phyloP scores from a whole-genome alignment of 2,329 filamentous ascomycete species.

The Bertia moriformis region DNA sequence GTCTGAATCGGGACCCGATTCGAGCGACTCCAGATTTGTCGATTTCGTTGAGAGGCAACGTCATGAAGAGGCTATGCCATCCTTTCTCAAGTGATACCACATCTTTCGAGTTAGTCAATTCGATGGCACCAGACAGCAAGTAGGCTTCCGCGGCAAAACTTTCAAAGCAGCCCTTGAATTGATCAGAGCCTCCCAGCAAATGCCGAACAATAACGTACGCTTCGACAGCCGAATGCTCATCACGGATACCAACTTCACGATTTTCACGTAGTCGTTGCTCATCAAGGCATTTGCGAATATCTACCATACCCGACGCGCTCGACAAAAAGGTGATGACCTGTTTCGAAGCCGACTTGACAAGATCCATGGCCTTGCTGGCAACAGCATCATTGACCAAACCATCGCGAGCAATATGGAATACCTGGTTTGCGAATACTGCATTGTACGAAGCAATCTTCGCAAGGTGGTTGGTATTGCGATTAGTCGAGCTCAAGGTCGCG shows the following conservation, averaged over 20 bases:
- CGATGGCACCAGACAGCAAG: conserved; percentile 15
- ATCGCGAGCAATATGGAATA: background rate
- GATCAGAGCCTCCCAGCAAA: conserved; percentile 15
- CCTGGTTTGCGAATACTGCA: background rate
- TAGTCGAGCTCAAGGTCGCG: background rate
- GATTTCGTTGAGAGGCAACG: conserved; percentile 36
- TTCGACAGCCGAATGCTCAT: conserved; percentile 24
- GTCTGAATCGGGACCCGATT: conserved; percentile 20
- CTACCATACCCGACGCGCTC: background rate
- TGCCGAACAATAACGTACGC: conserved; percentile 29
- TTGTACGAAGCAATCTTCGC: background rate
- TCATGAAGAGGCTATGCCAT: conserved; percentile 29
- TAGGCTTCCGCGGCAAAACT: conserved; percentile 19
- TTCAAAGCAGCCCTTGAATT: conserved; percentile 21
- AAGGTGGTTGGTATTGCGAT: background rate
- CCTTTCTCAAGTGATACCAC: conserved; percentile 15
- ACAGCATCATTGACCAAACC: background rate
- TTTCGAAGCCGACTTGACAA: background rate
- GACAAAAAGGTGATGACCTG: background rate
- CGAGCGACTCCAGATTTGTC: conserved; percentile 29
- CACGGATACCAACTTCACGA: conserved; percentile 30
- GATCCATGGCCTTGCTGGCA: background rate
- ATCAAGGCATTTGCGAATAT: background rate
- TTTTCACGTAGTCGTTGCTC: conserved; percentile 9
- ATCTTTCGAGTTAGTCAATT: conserved; percentile 16